Base-by-base conservation (phyloP, 257 asterid genomes). In the Forsythia suspensa region DNA sequence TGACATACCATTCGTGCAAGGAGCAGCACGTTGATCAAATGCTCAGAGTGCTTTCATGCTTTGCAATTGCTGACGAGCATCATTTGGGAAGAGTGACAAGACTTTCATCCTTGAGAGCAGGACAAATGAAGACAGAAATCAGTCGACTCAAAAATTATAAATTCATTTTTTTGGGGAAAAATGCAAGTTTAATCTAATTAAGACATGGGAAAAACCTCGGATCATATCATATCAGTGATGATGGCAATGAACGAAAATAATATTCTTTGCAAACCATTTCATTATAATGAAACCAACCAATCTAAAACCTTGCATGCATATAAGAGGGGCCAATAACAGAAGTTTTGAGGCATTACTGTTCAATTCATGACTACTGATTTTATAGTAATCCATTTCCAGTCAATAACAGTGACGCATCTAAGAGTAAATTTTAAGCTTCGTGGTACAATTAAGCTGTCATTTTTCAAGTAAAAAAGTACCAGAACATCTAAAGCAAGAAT, bases 51-150 rank as follows among this genome's bases (percentile, higher is more conserved):
- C 43, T 79, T 87, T 88, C 41, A 69, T 57, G 71, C 79, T 80
- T n/a, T 36, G 76, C 72, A 38, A 76, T 81, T 86, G 82, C 37
- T 57, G 84, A 34, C 59, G 88, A 39, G 81, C 74, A 72, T 85
- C 66, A 24, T 70, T 34, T 13, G 92, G 92, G 79, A 90, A 80
- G 74, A 91, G 77, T 66, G 93, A 83, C 89, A 91, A 79, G 61
- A 83, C 86, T 77, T 86, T 89, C 96, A 88, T 77, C 89, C 98
- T 91, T 15, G 61, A 69, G 6, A 63, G 24, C 11, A 63, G 10
- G 24, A 67, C 11, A 12, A 36, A 44, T 41, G 15, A 75, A 42
- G 18, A 74, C 8, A 21, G 8, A 39, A 73, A 51, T 75, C 52
- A 71, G 68, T 18, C 2, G 55, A 29, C 36, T 34, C 44, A 7